These are phyloP conservation scores for Penicillium longicatenatum DNA, from an alignment of 495 filamentous ascomycete genomes.

Conservation along the genomic window DNA sequence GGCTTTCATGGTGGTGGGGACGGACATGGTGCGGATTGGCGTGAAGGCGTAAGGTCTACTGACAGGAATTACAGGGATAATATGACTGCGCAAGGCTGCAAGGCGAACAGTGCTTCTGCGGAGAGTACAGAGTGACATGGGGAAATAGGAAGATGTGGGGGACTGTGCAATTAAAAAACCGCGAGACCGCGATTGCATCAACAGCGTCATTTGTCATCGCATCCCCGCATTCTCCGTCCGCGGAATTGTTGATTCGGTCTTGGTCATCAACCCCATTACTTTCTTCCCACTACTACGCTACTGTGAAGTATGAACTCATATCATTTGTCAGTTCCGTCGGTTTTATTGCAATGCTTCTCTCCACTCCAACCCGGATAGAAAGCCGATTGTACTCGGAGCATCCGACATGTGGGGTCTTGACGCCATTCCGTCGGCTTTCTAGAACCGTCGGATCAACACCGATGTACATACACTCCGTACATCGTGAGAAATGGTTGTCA, in stretches of 20 bases:
- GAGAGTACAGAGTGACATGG: constrained; percentile 20
- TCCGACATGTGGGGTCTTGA: constrained; percentile 16
- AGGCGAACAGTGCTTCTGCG: constrained; percentile 25
- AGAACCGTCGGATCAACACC: constrained; percentile 10
- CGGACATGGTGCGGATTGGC: constrained; percentile 35
- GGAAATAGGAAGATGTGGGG: constrained; percentile 1
- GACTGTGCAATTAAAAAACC: constrained; percentile 3
- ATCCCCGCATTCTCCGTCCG: constrained; percentile 14
- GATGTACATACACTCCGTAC: not conserved
- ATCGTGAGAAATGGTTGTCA: not conserved
- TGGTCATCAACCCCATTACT: not conserved
- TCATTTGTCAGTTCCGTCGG: not conserved
- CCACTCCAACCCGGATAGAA: not conserved
- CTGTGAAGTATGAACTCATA: not conserved
- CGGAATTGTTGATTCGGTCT: not conserved
- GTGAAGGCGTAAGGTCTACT: constrained; percentile 7
- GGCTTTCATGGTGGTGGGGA: constrained; percentile 73
- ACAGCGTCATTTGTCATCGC: constrained; percentile 28
- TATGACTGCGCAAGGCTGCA: constrained; percentile 25
- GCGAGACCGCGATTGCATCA: constrained; percentile 8
- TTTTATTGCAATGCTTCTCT: not conserved
- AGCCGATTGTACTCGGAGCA: constrained; percentile 11
- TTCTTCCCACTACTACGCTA: not conserved
- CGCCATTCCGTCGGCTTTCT: constrained; percentile 18
- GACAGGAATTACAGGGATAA: constrained; percentile 9